Percentiles rank a stretch among this genome's conserved stretches.
These are phyloP conservation scores for Gamarada debralockiae DNA, from an alignment of 495 filamentous ascomycete species.

Conservation along the genomic window DNA sequence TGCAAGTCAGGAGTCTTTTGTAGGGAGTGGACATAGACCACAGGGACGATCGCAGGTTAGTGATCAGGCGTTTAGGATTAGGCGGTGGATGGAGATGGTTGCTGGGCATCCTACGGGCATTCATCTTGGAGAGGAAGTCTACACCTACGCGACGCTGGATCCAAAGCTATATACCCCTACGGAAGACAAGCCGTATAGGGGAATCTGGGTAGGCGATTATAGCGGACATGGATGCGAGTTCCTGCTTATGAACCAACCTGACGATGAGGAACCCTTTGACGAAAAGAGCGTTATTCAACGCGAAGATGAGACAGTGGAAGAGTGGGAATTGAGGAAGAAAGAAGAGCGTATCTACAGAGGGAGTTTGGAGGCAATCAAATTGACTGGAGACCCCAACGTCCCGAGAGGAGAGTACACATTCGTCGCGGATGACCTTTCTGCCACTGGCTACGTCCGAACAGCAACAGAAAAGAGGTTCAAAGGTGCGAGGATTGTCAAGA, in stretches of 20 bases:
- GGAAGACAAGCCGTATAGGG: slow-evolving; percentile 72
- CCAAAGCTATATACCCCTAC: slow-evolving; percentile 72
- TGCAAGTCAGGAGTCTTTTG: slow-evolving; percentile 33
- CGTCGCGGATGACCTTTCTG: slow-evolving; percentile 69
- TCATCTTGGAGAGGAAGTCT: slow-evolving; percentile 58
- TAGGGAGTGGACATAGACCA: slow-evolving; percentile 37
- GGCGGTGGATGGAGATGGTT: slow-evolving; percentile 52
- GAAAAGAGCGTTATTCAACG: slow-evolving; percentile 23
- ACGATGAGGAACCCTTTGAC: slow-evolving; percentile 33
- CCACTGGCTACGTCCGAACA: slow-evolving; percentile 48
- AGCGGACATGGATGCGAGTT: slow-evolving; percentile 87
- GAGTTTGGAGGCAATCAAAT: slow-evolving; percentile 73
- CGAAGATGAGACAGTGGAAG: slow-evolving; percentile 34
- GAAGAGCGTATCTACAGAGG: slow-evolving; percentile 47
- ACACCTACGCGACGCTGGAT: slow-evolving; percentile 75
- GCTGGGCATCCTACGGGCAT: slow-evolving; percentile 24
- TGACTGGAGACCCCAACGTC: slow-evolving; percentile 87
- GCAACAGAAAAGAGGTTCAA: slow-evolving; percentile 64
- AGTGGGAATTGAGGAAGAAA: slow-evolving; percentile 33
- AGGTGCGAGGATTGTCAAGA: slow-evolving; percentile 72
- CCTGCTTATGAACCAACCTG: slow-evolving; percentile 70
- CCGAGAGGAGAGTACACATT: slow-evolving; percentile 83
- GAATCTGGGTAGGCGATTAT: slow-evolving; percentile 92
- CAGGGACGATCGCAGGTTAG: slow-evolving; percentile 47
- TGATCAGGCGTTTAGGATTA: slow-evolving; percentile 64